phyloP scores from a whole-genome alignment of 306 rosid genomes.

The Rubus parviflorus region DNA sequence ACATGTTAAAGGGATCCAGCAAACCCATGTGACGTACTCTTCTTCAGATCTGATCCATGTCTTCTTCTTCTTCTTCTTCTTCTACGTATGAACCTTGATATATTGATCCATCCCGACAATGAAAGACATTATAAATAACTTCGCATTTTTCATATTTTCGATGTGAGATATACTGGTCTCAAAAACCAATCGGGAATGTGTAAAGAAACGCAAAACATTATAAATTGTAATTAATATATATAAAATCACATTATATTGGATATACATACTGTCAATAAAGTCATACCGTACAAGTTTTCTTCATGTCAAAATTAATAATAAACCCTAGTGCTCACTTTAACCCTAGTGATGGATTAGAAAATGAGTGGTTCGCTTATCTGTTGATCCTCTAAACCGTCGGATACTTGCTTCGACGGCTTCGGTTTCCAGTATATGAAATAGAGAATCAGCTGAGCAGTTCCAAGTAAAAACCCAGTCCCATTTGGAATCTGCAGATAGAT shows the following conservation, averaged over 20 bases:
- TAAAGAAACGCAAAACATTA: not conserved
- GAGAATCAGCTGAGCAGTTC: slow-evolving; percentile 34
- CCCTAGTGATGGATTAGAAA: not conserved
- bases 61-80: too few species aligned
- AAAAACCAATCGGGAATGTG: not conserved
- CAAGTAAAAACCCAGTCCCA: slow-evolving; percentile 36
- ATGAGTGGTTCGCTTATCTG: slow-evolving; percentile 20
- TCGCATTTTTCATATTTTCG: not conserved
- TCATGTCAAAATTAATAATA: not conserved
- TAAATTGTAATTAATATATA: not conserved
- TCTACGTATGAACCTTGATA: too few species aligned
- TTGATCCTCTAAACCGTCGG: slow-evolving; percentile 18
- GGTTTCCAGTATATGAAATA: slow-evolving; percentile 38
- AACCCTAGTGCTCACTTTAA: not conserved
- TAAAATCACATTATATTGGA: not conserved
- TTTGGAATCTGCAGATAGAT: slow-evolving; percentile 32
- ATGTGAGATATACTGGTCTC: not conserved
- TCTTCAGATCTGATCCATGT: too few species aligned
- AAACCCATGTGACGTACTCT: too few species aligned
- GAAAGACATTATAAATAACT: too few species aligned
- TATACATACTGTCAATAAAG: not conserved
- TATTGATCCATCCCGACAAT: too few species aligned
- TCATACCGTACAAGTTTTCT: not conserved
- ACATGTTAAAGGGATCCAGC: too few species aligned
- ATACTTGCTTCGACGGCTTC: slow-evolving; percentile 14